Evolutionary conservation across 768 basidiomycete genomes (phyloP), one percentile per base, ranked within the genome.

Genomic region (Rhizopogon vinicolor): DNA sequence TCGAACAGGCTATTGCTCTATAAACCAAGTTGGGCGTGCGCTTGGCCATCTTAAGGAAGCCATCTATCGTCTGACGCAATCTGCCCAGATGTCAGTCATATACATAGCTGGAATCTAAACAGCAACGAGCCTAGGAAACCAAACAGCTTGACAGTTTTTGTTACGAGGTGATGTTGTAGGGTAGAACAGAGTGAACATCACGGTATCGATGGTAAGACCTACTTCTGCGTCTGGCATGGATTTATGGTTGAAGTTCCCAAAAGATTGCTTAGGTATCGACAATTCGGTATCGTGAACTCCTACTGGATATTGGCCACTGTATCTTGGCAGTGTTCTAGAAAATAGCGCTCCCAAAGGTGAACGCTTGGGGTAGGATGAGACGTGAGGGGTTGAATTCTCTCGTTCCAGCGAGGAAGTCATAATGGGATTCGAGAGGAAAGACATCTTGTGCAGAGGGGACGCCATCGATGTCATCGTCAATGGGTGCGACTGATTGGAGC

Each of bases 181-280:
- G 52, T 72, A 71, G 55, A 71, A 74, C 12, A 71, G 56, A 2
- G 66, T 64, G 44, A 72, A 72, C 52, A 65, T 52, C 44, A 72
- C 55, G 18, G 67, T 63, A 42, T 72, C 63, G 19, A 70, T 62
- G 3, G 61, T 57, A 31, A 74, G 61, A 7, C 68, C 69, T 2
- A 62, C 59, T 19, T 63, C 53, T 7, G 60, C 58, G 12, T 63
- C 41, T 0, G 59, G 55, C 56, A 65, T 62, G 7, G 48, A 56
- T 41, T 63, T 51, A 55, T 65, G 69, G 31, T 52, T 64, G 58
- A 70, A 67, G 7, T 60, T 58, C 29, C 67, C 63, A 55, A 69
- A 68, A 0, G 61, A 62, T 49, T 63, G 60, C 14, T 52, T 35
- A n/a, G 55, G 58, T 40, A 70, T 54, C 1, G 72, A 63, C n/a